Percentiles rank a stretch among this genome's conserved stretches.
These are phyloP conservation scores for Schoenoplectus tabernaemontani DNA, from an alignment of 202 grass and related monocot species.

Conservation along the genomic window DNA sequence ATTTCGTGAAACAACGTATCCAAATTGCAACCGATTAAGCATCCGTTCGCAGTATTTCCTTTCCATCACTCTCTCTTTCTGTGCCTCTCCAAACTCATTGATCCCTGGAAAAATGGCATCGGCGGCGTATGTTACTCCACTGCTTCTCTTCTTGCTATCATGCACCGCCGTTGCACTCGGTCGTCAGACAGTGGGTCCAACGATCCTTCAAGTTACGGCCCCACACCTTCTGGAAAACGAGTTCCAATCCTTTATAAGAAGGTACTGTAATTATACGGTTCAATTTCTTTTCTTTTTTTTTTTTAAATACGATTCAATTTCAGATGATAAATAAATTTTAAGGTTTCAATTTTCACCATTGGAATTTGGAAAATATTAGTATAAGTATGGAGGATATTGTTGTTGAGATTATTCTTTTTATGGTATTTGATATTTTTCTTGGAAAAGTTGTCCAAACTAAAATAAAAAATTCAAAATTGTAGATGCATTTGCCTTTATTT, in stretches of 20 bases:
- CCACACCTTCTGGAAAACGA: constrained; percentile 7
- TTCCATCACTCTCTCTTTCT: background rate
- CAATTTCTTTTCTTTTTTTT: too few species aligned
- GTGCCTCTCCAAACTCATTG: background rate
- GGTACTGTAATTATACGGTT: background rate
- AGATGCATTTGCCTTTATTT: too few species aligned
- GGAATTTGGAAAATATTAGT: too few species aligned
- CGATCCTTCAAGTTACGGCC: constrained; percentile 7
- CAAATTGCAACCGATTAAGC: background rate
- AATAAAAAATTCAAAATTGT: too few species aligned
- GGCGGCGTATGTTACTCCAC: background rate
- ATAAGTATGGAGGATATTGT: background rate
- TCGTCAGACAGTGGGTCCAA: background rate
- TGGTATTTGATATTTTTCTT: too few species aligned
- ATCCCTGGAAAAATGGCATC: constrained; percentile 6
- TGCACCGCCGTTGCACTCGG: background rate
- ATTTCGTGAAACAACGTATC: background rate
- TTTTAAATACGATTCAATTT: too few species aligned
- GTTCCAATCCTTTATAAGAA: constrained; percentile 22
- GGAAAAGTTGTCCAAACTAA: too few species aligned
- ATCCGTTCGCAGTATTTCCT: background rate
- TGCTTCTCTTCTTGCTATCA: constrained; percentile 3
- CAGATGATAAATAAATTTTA: background rate
- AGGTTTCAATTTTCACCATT: background rate
- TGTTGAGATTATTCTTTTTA: background rate